Base-by-base conservation (phyloP, 306 rosid species). In the Prinsepia uniflora region DNA sequence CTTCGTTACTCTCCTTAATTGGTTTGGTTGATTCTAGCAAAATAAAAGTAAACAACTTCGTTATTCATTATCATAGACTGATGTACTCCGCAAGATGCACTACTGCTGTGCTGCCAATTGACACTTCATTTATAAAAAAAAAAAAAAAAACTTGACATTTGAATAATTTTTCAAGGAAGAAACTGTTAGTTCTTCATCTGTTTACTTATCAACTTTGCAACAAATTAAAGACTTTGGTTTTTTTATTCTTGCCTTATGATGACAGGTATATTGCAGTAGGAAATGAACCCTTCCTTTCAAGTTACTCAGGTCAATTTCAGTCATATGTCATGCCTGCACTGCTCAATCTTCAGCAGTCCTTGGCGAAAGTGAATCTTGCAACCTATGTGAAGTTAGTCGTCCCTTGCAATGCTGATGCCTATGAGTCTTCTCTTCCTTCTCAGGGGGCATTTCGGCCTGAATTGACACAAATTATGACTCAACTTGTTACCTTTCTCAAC, bases 341-440 rank as follows among this genome's bases (percentile, higher is more conserved):
- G 70, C 83, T 77, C 78, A 94, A 94, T 65, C 53, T 94, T 52
- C 99, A 94, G 69, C 97, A 91, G 78, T 94, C 99, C 69, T 81
- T 94, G 75, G 86, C 86, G 50, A 87, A 76, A 80, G 89, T 78
- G 68, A 91, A 91, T 76, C 97, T 94, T 70, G 97, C 91, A 62
- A 81, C 86, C 82, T 87, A 87, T 76, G 79, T 94, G 66, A 94
- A 94, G 85, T 69, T 94, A 57, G 97, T 94, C 57, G 97, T 94
- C 64, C 98, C 98, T 18, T 94, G 97, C 86, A 94, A 94, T 75
- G 98, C 97, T 19, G 98, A 94, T 82, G 92, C 90, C 24, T 94
- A 94, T 18, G 88, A 90, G 84, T 83, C 98, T 20, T 39, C 90
- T 3, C 85, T 87, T 74, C 98, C 97, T 76, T 94, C 98, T 57